Base-by-base conservation (phyloP, 2,329 filamentous ascomycete genomes). In the Epichloe elymi region DNA sequence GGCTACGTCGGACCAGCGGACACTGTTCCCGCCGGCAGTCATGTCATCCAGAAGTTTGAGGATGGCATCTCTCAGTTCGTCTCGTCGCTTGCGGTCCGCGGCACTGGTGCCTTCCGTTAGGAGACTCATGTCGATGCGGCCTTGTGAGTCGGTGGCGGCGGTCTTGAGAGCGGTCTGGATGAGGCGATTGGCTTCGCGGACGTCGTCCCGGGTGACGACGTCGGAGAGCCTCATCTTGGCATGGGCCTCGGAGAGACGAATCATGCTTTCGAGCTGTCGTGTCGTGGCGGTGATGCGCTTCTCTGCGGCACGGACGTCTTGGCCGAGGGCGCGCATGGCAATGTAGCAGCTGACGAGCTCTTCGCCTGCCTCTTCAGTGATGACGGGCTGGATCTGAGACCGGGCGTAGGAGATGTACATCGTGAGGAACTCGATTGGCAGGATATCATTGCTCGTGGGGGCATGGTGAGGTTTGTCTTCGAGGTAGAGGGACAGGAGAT, bases 261-360 rank as follows among this genome's bases (percentile, higher is more conserved):
- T 97, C 94, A 98, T 98, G 44, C 86, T 93, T 70, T 98, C 94
- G 5, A 98, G 77, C 69, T 98, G 93, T 64, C 93, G 82, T 0
- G 94, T 98, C 3, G 93, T 98, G 40, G 93, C 93, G 0, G 93
- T 98, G 70, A 98, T 98, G 58, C 93, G 88, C 67, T 94, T 91
- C 68, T 98, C 94, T 3, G 87, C 80, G 2, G 89, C 79, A 46
- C 91, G 88, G 37, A 91, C 84, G 60, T 90, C 86, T 59, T 89
- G 85, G 45, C 93, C 93, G 0, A 98, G 82, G 62, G 90, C 88
- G 57, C 93, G 89, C 88, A 98, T 96, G 54, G 85, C 86, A 44
- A 97, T 86, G 64, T 98, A 98, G 33, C 88, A 80, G 41, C 86
- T 79, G 2, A 94, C 85, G 3, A 98, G 82, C 48, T 90, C 88